phyloP scores from a whole-genome alignment of 2,329 filamentous ascomycete genomes.

The Cucurbitaria berberidis region DNA sequence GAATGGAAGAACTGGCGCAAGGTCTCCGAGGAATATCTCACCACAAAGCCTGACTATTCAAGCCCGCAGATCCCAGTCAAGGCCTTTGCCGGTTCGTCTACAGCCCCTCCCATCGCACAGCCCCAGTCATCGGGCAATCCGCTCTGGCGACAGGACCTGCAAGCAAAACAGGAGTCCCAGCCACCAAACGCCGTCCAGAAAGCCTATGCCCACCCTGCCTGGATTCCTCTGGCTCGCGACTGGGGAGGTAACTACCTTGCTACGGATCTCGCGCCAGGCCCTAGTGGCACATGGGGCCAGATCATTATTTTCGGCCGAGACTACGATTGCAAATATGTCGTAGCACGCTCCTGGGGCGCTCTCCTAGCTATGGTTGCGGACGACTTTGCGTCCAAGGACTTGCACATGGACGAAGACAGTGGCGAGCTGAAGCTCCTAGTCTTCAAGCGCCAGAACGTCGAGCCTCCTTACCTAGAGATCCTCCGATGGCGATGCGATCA shows the following conservation, averaged over 20 bases:
- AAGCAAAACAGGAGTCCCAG: constrained; percentile 84
- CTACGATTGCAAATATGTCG: constrained; percentile 97
- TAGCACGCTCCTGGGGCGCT: constrained; percentile 88
- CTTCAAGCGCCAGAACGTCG: constrained; percentile 80
- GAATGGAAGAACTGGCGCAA: constrained; percentile 97
- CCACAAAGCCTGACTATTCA: constrained; percentile 60
- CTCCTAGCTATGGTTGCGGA: constrained; percentile 89
- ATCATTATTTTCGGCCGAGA: constrained; percentile 96
- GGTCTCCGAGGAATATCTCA: constrained; percentile 88
- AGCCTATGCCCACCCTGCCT: constrained; percentile 89
- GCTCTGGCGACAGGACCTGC: constrained; percentile 84
- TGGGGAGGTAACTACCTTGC: constrained; percentile 99
- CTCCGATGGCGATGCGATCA: constrained; percentile 94
- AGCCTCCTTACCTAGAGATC: constrained; percentile 93
- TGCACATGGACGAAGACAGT: constrained; percentile 89
- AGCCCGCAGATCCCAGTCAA: constrained; percentile 72
- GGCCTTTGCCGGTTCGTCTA: constrained; percentile 72
- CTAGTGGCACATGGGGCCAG: constrained; percentile 91
- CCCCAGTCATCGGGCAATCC: constrained; percentile 61
- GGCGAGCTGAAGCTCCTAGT: constrained; percentile 90
- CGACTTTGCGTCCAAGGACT: constrained; percentile 89
- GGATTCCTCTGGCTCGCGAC: constrained; percentile 95
- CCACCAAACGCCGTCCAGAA: constrained; percentile 87
- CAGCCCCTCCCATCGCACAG: constrained; percentile 68
- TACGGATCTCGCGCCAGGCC: constrained; percentile 88